These are phyloP conservation scores for Nakazawaea holstii DNA, from an alignment of 805 yeast genomes.

Conservation along the genomic window DNA sequence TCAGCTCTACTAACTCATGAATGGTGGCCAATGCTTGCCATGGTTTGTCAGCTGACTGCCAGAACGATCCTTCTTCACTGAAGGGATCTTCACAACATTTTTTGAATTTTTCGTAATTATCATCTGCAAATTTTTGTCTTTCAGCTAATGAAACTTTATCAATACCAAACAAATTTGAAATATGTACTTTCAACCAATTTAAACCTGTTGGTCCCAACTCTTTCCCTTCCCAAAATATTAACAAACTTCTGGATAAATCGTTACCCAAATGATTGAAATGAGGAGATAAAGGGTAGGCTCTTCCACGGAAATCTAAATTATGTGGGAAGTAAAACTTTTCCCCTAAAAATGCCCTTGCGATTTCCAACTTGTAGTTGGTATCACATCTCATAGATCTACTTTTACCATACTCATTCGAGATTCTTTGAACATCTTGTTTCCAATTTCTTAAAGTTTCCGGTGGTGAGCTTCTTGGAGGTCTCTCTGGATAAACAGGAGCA, in stretches of 20 bases:
- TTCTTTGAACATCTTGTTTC: constrained; percentile 52
- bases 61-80: constrained; percentile 46
- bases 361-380: constrained; percentile 86
- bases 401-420: constrained; percentile 56
- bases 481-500: constrained; percentile 42
- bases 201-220: constrained; percentile 60
- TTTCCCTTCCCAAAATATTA: constrained; percentile 75
- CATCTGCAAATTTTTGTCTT: constrained; percentile 54
- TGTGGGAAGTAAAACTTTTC: constrained; percentile 78
- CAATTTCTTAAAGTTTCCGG: constrained; percentile 68
- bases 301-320: constrained; percentile 75
- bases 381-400: constrained; percentile 89
- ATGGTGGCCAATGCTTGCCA: constrained; percentile 78
- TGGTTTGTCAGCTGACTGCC: constrained; percentile 74
- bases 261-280: constrained; percentile 78
- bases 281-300: constrained; percentile 79
- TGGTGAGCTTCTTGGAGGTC: constrained; percentile 54
- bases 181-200: constrained; percentile 70
- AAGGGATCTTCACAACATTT: constrained; percentile 63
- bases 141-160: constrained; percentile 68
- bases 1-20: constrained; percentile 59
- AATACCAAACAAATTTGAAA: constrained; percentile 68
- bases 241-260: constrained; percentile 68
- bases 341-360: constrained; percentile 88
- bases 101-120: constrained; percentile 46